Conservation (phyloP, 2,329 filamentous ascomycete species). For the Colletotrichum acutatum region DNA sequence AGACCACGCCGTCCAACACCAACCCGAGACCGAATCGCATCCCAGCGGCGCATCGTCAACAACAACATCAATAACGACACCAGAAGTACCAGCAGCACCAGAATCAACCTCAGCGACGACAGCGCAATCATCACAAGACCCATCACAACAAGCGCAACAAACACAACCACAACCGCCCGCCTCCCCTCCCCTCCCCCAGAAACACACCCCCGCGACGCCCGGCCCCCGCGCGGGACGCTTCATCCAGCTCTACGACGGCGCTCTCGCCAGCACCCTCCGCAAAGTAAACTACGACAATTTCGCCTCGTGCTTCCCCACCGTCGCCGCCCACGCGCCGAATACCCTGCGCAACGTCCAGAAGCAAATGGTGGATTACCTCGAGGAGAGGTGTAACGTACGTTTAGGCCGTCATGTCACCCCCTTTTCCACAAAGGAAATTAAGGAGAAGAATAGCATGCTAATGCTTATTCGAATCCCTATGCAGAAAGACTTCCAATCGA, state of each 20-base stretch:
- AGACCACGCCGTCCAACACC: not conserved
- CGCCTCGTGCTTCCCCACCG: constrained; percentile 69
- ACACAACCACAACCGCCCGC: constrained; percentile 36
- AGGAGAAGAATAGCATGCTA: constrained; percentile 25
- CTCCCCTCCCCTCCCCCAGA: constrained; percentile 53
- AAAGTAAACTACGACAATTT: constrained; percentile 66
- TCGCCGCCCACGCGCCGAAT: constrained; percentile 61
- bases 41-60: not conserved
- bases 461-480: not conserved
- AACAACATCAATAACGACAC: not conserved
- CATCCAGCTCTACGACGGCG: constrained; percentile 62
- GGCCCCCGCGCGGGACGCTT: constrained; percentile 68
- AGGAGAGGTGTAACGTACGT: constrained; percentile 62
- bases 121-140: not conserved
- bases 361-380: constrained; percentile 67
- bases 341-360: constrained; percentile 65
- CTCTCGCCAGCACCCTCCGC: constrained; percentile 62
- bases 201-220: constrained; percentile 57
- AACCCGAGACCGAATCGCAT: not conserved
- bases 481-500: constrained; percentile 67
- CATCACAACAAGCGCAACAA: not conserved
- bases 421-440: not conserved
- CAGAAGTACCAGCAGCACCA: not conserved
- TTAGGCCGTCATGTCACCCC: not conserved
- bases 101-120: not conserved